Evolutionary conservation across 2,329 filamentous ascomycete species (phyloP).

Genomic region (Neoarthrinium moseri): DNA sequence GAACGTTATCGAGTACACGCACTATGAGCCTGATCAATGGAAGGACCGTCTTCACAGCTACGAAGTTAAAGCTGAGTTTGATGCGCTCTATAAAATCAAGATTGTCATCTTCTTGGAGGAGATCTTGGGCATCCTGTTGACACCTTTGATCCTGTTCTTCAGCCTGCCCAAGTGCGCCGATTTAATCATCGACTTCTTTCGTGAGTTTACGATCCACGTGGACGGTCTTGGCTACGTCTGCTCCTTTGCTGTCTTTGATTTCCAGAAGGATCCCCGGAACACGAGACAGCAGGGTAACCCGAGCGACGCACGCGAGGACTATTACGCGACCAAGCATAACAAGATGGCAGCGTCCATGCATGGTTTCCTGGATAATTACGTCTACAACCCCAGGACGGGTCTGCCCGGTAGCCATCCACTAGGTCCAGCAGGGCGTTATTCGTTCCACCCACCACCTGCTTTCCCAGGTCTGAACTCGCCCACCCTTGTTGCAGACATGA

Average conservation of each 20-base stretch:
- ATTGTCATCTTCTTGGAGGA: conserved; percentile 91
- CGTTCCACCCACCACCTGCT: conserved; percentile 73
- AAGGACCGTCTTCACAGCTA: conserved; percentile 86
- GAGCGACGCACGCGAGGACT: conserved; percentile 80
- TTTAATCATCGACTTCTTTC: conserved; percentile 94
- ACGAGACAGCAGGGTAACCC: conserved; percentile 35
- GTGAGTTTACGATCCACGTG: conserved; percentile 95
- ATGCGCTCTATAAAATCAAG: conserved; percentile 87
- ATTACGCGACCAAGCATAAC: conserved; percentile 91
- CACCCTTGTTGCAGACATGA: conserved; percentile 55
- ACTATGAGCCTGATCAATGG: conserved; percentile 90
- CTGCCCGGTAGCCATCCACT: conserved; percentile 58
- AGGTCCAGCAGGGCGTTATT: conserved; percentile 48
- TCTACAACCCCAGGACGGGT: conserved; percentile 68
- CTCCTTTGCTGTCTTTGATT: conserved; percentile 96
- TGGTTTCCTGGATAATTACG: conserved; percentile 91
- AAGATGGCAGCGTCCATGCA: conserved; percentile 99
- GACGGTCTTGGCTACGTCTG: conserved; percentile 95
- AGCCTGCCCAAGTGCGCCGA: conserved; percentile 87
- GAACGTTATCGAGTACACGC: conserved; percentile 89
- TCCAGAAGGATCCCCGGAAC: conserved; percentile 72
- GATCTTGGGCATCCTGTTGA: conserved; percentile 86
- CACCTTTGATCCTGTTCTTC: conserved; percentile 83
- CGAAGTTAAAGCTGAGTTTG: conserved; percentile 89
- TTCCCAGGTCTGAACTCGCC: conserved; percentile 71